Evolutionary conservation across 306 rosid species (phyloP), one percentile per base, ranked within the genome.

Genomic region (Lagenaria siceraria): DNA sequence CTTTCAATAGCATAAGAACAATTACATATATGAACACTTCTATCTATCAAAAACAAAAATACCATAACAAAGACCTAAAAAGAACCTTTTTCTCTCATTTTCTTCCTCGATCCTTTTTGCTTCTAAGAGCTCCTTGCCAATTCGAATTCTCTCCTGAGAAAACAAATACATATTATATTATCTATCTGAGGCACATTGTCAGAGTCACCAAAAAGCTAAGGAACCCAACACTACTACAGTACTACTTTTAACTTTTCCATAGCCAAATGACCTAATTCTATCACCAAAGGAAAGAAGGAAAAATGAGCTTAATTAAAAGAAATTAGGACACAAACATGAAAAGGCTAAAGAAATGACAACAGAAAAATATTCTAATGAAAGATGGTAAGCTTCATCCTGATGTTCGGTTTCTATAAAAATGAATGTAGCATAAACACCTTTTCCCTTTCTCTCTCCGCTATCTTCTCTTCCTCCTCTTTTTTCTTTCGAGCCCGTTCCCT

Each of bases 401-500:
- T 43, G 56, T 70, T 42, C 21, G 31, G 14, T 75, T n/a, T 35
- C 51, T 13, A 12, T 33, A 75, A 8, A 25, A 72, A 8, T 17
- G 4, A 72, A 72, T 5, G 59, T 80, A 55, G 18, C 42, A 75
- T 13, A 79, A 80, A 10, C 80, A 95, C 97, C 97, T 89, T 95
- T 86, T 95, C 99, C 80, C 46, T 92, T 85, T 95, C 99, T 82
- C 90, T 90, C 82, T 95, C 97, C 56, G 4, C 73, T 81, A 80
- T 90, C 89, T 85, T 95, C 76, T 92, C 99, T 75, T 92, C 97
- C 85, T 95, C 99, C 87, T 95, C 97, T 88, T 95, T 95, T 93
- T 90, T 95, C 93, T 95, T 92, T 75, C 97, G 97, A 80, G 97
- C 99, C 76, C 79, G 91, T 91, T 95, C 99, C 93, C 99, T 92